Conservation (phyloP, 2,329 filamentous ascomycete genomes). For the Ophiostoma novo-ulmi region DNA sequence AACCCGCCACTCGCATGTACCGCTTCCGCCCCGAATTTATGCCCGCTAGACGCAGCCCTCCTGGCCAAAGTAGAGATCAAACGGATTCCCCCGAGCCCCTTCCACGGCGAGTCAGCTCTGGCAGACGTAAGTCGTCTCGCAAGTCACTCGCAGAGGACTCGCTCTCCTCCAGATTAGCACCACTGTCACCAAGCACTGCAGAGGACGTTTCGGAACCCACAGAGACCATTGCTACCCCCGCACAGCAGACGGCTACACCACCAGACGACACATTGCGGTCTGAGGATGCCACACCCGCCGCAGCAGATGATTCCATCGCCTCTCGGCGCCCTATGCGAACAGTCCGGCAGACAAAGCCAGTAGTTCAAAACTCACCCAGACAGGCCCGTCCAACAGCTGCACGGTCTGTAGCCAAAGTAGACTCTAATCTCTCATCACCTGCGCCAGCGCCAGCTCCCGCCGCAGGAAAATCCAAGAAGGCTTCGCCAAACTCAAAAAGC, state of each 20-base stretch:
- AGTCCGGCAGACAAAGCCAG: slow-evolving; percentile 20
- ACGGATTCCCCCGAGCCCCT: slow-evolving; percentile 2
- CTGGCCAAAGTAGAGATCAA: slow-evolving; percentile 1
- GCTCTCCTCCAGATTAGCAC: not conserved
- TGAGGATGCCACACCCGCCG: not conserved
- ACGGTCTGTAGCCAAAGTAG: slow-evolving; percentile 2
- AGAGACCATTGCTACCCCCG: not conserved
- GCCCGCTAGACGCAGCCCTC: slow-evolving; percentile 9
- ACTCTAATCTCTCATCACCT: not conserved
- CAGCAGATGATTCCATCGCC: slow-evolving; percentile 15
- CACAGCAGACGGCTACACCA: not conserved
- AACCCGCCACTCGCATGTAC: slow-evolving; percentile 14
- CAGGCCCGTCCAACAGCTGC: not conserved
- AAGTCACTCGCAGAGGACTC: slow-evolving; percentile 5
- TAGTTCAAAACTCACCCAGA: slow-evolving; percentile 2
- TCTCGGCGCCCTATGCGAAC: slow-evolving; percentile 22
- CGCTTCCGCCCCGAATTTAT: slow-evolving; percentile 12
- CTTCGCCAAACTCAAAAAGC: not conserved
- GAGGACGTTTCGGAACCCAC: not conserved
- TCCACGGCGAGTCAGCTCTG: not conserved
- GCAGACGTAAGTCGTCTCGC: not conserved
- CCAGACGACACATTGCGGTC: not conserved
- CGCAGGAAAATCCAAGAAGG: not conserved
- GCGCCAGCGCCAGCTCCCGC: not conserved
- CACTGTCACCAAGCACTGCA: slow-evolving; percentile 2